phyloP scores from a whole-genome alignment of 2,329 filamentous ascomycete species.

The Monilinia fructigena region DNA sequence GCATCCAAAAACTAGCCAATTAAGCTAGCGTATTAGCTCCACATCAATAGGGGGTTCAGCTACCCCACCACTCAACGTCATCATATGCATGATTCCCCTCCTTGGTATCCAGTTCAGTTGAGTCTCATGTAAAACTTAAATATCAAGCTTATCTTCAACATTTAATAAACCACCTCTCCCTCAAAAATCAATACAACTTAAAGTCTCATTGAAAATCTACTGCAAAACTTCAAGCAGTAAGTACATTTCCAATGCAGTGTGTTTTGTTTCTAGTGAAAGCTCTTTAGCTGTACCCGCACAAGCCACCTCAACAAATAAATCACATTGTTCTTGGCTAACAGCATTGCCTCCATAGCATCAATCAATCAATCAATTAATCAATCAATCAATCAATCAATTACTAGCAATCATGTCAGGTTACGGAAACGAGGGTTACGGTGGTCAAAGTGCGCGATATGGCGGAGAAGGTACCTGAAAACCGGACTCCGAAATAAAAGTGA shows the following conservation, averaged over 20 bases:
- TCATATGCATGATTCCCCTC: constrained; percentile 17
- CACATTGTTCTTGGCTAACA: not conserved
- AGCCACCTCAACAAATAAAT: constrained; percentile 6
- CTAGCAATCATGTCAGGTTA: constrained; percentile 26
- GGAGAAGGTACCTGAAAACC: not conserved
- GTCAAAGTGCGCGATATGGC: constrained; percentile 20
- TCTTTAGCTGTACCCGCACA: constrained; percentile 11
- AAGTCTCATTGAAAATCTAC: not conserved
- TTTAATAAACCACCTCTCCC: not conserved
- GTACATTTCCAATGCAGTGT: not conserved
- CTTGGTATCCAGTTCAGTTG: constrained; percentile 3
- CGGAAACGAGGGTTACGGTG: constrained; percentile 24
- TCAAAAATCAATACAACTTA: not conserved
- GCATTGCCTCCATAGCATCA: not conserved
- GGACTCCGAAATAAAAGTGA: too few species aligned
- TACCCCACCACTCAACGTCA: constrained; percentile 19
- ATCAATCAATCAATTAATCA: not conserved
- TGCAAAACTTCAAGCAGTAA: not conserved
- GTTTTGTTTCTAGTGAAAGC: not conserved
- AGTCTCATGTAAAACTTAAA: not conserved
- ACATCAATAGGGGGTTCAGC: constrained; percentile 10
- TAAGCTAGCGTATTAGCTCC: not conserved
- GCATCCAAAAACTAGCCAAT: not conserved
- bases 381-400: not conserved
- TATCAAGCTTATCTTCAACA: not conserved